These are phyloP conservation scores for Spongospora subterranea DNA, from an alignment of 208 protist species.

Conservation along the genomic window DNA sequence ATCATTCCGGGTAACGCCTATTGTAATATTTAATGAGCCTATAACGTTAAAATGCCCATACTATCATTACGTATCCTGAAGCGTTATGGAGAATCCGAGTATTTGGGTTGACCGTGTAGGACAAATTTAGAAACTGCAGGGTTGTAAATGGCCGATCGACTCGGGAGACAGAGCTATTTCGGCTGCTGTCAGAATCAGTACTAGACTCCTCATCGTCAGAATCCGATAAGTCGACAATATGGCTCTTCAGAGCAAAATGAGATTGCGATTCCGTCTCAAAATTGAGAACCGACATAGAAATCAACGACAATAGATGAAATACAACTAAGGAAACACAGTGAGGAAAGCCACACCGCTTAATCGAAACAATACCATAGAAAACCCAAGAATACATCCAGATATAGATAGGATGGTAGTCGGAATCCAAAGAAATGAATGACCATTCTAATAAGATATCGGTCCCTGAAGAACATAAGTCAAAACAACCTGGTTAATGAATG, in stretches of 20 bases:
- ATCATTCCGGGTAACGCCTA: constrained; percentile 1
- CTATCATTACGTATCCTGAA: not conserved
- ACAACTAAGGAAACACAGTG: not conserved
- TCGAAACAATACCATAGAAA: not conserved
- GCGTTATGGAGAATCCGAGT: not conserved
- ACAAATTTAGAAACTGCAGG: not conserved
- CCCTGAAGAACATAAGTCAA: not conserved
- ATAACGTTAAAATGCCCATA: not conserved
- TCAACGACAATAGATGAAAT: not conserved
- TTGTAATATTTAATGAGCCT: not conserved
- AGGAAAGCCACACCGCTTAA: not conserved
- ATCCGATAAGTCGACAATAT: not conserved
- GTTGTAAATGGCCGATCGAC: not conserved
- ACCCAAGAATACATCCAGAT: not conserved
- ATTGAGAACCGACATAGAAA: not conserved
- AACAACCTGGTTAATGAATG: not conserved
- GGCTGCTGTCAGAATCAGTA: not conserved
- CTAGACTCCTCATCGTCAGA: not conserved
- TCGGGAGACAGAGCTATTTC: not conserved
- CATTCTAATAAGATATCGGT: not conserved
- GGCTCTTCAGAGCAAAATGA: not conserved
- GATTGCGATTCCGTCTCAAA: not conserved
- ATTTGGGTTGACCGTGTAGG: not conserved
- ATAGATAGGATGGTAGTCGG: not conserved
- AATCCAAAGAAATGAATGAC: not conserved